Base-by-base conservation (phyloP, 2,329 filamentous ascomycete species). In the Monosporascus sp. region DNA sequence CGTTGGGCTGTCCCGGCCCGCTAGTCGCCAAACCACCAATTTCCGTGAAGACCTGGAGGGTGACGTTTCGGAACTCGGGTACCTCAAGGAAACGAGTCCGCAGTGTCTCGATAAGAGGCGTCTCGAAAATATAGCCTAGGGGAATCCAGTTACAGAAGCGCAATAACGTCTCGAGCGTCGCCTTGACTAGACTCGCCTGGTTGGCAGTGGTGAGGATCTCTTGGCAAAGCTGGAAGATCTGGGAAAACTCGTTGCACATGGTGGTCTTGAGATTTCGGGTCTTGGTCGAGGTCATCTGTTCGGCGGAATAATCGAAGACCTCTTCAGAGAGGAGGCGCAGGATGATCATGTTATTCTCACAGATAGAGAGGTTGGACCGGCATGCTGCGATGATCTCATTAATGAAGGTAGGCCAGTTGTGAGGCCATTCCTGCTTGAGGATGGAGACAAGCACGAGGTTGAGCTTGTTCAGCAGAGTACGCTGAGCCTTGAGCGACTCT, bases 291-390 rank as follows among this genome's bases (percentile, higher is more conserved):
- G 94, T 99, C 93, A 99, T 97, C 71, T 97, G 90, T 68, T 99
- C 94, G 59, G 93, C 90, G 1, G 94, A 99, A 73, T 95, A 99
- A 76, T 99, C 94, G 68, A 99, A 99, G 38, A 99, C 93, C 72
- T 99, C 94, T 72, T 99, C 94, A 6, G 94, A 99, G 46, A 99
- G 82, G 64, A 99, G 77, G 55, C 94, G 87, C 62, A 99, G 82
- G 63, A 99, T 97, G 59, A 90, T 91, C 94, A 99, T 99, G 79
- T 99, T 99, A 78, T 99, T 99, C 76, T 99, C 94, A 82, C 95
- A 99, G 64, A 99, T 95, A 38, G 93, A 94, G 51, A 99, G 79
- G 72, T 89, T 97, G 62, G 90, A 93, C 70, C 96, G 92, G 74
- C 92, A 97, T 52, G 94, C 93, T 22, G 90, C 88, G 64, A 99